A percentile compares a stretch with the other conserved stretches of the same genome.
Evolutionary conservation across 2,329 filamentous ascomycete genomes (phyloP).

Genomic region (Botryotinia calthae): DNA sequence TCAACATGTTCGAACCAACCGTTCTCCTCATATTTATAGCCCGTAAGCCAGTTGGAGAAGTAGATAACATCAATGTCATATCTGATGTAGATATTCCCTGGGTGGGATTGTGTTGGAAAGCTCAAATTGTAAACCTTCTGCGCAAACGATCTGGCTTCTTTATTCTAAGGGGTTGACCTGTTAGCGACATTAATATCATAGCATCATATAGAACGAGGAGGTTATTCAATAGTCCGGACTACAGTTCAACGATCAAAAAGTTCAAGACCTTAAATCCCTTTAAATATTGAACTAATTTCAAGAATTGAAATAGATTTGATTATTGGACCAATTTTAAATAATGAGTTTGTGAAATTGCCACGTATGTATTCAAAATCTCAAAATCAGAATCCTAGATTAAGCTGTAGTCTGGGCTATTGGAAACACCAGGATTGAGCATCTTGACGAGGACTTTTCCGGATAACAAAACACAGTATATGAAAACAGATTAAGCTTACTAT

Average conservation of each 20-base stretch:
- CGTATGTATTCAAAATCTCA: background rate
- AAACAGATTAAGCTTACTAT: background rate
- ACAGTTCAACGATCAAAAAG: background rate
- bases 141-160: slow-evolving; percentile 5
- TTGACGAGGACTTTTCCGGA: too few species aligned
- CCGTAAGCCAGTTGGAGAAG: slow-evolving; percentile 6
- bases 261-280: background rate
- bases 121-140: background rate
- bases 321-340: background rate
- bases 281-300: background rate
- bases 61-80: slow-evolving; percentile 5
- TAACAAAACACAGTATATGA: background rate
- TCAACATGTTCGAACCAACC: slow-evolving; percentile 6
- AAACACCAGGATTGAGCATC: background rate
- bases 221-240: background rate
- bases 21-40: background rate
- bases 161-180: background rate
- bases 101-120: background rate
- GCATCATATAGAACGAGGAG: background rate
- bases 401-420: background rate
- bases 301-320: background rate
- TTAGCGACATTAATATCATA: slow-evolving; percentile 2
- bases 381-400: background rate
- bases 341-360: background rate
- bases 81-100: slow-evolving; percentile 2